Base-by-base conservation (phyloP, 2,329 filamentous ascomycete species). In the Phyllosticta citrichinensis region DNA sequence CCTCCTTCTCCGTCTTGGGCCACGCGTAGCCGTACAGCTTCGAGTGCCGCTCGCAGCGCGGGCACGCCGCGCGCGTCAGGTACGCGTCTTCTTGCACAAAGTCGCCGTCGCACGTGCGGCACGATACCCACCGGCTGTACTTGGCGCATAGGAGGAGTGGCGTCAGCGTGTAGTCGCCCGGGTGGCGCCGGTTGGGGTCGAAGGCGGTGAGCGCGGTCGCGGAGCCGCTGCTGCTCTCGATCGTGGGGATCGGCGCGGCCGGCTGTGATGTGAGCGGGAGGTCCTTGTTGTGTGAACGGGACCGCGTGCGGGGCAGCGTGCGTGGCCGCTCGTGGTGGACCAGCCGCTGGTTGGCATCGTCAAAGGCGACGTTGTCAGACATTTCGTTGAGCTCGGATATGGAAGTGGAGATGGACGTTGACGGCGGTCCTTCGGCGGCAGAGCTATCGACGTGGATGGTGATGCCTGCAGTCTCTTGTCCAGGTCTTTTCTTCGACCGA, bases 1-100 rank as follows among this genome's bases (percentile, higher is more conserved):
- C 89, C 25, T 87, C 85, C 64, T 81, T 87, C 63, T 96, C 88
- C 0, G 94, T 97, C 78, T 99, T 97, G 5, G 94, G 94, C 94
- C 94, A 99, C 62, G 88, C 81, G 70, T 89, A 97, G 0, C 95
- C 95, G 71, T 97, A 99, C 0, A 99, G 77, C 76, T 96, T 97
- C 17, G 89, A 95, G 70, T 99, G 94, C 0, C 94, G 84, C 76
- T 99, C 94, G 73, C 94, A 99, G 6, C 94, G 85, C 3, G 91
- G 92, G 71, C 94, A 99, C 17, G 90, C 87, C 56, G 88, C 86
- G 58, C 87, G 85, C 1, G 92, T 97, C 65, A 87, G 87, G 72
- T 96, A 97, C 0, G 90, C 91, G 65, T 97, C 88, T 51, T 85
- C 81, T 72, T 97, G 93, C 5, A 97, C 87, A 70, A 97, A 99